These are phyloP conservation scores for Lobosporangium transversale DNA, from an alignment of 192 early-diverging fungal genomes.

Conservation along the genomic window DNA sequence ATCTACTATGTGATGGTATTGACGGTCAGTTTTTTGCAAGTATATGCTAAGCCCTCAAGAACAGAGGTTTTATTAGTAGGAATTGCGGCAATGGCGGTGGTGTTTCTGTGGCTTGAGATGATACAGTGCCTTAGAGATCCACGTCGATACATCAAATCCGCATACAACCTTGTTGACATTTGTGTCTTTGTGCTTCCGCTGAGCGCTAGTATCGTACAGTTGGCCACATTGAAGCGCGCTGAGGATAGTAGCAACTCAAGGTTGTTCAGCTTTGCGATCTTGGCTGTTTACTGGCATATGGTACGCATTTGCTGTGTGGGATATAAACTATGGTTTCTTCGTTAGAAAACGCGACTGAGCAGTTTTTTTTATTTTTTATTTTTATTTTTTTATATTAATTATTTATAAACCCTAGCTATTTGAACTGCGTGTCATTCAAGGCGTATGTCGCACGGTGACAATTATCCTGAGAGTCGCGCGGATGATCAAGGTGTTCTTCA, in stretches of 20 bases:
- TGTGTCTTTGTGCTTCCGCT: neutral
- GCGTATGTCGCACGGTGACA: no score
- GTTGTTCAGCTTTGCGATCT: neutral
- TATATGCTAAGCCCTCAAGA: neutral
- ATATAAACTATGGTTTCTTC: no score
- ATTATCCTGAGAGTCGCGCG: no score
- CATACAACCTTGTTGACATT: neutral
- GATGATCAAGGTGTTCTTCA: no score
- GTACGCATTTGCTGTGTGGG: no score
- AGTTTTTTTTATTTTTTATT: no score
- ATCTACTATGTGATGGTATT: conserved; percentile 3
- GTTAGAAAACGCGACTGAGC: no score
- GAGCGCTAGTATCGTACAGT: neutral
- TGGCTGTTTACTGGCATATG: no score
- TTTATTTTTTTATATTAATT: no score
- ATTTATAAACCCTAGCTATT: no score
- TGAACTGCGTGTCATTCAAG: no score
- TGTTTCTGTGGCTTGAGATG: neutral
- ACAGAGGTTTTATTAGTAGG: neutral
- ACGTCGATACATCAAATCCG: neutral
- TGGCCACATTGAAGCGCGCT: neutral
- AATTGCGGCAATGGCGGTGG: neutral
- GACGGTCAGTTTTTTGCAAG: neutral
- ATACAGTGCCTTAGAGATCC: neutral
- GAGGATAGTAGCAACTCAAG: neutral